A percentile compares a stretch with the other conserved stretches of the same genome.
Evolutionary conservation across 2,329 filamentous ascomycete species (phyloP).

Genomic region (Madurella fahalii): DNA sequence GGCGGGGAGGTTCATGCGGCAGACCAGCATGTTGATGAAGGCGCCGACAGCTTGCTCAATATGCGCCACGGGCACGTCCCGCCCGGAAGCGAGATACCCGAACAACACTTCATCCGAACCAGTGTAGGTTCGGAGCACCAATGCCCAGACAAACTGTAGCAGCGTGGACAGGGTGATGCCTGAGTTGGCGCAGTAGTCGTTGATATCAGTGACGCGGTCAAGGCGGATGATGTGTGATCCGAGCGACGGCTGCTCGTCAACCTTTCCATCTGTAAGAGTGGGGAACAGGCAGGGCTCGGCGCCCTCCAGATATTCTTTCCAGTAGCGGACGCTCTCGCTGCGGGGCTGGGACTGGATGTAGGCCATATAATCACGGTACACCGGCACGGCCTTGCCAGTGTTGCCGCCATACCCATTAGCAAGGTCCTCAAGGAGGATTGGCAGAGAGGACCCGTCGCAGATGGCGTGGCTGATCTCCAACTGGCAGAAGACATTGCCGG

Average conservation of each 20-base stretch:
- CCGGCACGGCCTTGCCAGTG: conserved; percentile 10
- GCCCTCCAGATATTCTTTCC: conserved; percentile 26
- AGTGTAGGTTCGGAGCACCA: conserved; percentile 47
- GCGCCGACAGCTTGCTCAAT: conserved; percentile 47
- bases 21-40: conserved; percentile 54
- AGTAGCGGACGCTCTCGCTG: conserved; percentile 26
- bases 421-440: conserved; percentile 32
- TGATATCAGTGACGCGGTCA: conserved; percentile 15
- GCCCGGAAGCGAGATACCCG: conserved; percentile 50
- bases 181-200: conserved; percentile 35
- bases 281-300: conserved; percentile 30
- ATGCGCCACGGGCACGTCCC: conserved; percentile 46
- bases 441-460: conserved; percentile 47
- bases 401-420: conserved; percentile 24
- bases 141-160: conserved; percentile 49
- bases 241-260: conserved; percentile 6
- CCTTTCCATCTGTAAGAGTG: conserved; percentile 17
- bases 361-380: conserved; percentile 21
- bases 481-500: conserved; percentile 20
- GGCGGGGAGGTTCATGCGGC: conserved; percentile 38
- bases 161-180: conserved; percentile 46
- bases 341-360: conserved; percentile 21
- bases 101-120: conserved; percentile 46
- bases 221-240: conserved; percentile 22
- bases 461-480: conserved; percentile 45